Evolutionary conservation across 148 eudicot species (phyloP).

Genomic region (Arbutus unedo): DNA sequence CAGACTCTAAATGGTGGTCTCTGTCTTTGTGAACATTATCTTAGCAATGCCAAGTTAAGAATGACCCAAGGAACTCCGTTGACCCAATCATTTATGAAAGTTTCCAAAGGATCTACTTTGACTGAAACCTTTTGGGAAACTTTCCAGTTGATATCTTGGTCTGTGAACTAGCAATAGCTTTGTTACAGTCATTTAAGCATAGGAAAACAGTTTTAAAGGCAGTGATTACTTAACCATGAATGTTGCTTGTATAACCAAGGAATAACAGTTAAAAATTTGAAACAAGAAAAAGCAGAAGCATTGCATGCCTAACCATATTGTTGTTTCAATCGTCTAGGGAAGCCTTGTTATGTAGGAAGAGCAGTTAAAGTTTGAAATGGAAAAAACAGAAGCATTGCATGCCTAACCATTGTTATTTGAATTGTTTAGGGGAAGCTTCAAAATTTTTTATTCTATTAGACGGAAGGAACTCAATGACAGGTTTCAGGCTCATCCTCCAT

Average conservation of each 20-base stretch:
- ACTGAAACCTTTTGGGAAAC: not conserved
- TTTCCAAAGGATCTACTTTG: not conserved
- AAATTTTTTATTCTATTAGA: conserved; percentile 19
- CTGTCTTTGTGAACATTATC: not conserved
- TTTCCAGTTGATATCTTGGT: not conserved
- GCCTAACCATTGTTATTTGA: conserved; percentile 12
- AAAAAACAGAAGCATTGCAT: not conserved
- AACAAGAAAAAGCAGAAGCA: not conserved
- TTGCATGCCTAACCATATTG: not conserved
- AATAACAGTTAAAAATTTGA: not conserved
- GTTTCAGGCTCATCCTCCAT: conserved; percentile 57
- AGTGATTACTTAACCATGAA: not conserved
- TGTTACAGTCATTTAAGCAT: not conserved
- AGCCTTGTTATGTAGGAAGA: not conserved
- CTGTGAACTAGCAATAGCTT: not conserved
- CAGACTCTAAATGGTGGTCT: not conserved
- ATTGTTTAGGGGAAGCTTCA: conserved; percentile 58
- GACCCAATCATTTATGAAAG: not conserved
- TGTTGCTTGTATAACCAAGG: not conserved
- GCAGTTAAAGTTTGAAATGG: not conserved
- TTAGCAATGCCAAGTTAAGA: not conserved
- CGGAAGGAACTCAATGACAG: conserved; percentile 17
- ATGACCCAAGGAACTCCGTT: not conserved
- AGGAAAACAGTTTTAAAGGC: not conserved
- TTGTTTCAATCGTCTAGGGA: no score